phyloP scores from a whole-genome alignment of 306 rosid genomes.

The Medicago ruthenica region DNA sequence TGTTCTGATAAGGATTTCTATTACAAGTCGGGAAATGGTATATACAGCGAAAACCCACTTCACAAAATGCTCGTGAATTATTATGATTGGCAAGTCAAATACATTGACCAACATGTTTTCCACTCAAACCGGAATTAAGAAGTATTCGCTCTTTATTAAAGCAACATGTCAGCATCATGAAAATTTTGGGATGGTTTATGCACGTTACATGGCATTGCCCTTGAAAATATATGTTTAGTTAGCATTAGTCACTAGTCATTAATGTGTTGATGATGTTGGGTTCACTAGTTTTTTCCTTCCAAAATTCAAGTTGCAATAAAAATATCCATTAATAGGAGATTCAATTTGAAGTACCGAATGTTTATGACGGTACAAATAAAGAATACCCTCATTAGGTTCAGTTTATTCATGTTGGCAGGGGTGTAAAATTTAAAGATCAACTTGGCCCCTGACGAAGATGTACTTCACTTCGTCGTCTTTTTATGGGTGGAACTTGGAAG shows the following conservation, averaged over 20 bases:
- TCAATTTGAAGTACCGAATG: neutral
- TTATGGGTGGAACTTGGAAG: slow-evolving; percentile 43
- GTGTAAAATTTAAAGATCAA: slow-evolving; percentile 30
- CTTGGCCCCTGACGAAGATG: slow-evolving; percentile 38
- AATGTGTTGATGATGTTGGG: neutral
- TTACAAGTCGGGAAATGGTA: no score
- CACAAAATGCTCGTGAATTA: no score
- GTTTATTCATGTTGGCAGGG: slow-evolving; percentile 59
- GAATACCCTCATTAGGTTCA: slow-evolving; percentile 42
- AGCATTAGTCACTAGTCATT: neutral
- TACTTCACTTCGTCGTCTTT: slow-evolving; percentile 29
- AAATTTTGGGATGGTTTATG: no score
- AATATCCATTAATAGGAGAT: slow-evolving; percentile 14
- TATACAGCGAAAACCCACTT: no score
- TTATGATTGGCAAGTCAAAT: no score
- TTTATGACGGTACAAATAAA: slow-evolving; percentile 9
- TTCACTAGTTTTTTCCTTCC: neutral
- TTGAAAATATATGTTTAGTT: slow-evolving; percentile 16
- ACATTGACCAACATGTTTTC: no score
- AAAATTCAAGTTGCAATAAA: neutral
- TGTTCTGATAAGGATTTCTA: neutral
- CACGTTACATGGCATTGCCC: neutral
- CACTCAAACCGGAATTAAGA: no score
- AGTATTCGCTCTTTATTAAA: no score
- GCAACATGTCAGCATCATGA: no score